Conservation (phyloP, 2,329 filamentous ascomycete species). For the Colletotrichum nymphaeae region DNA sequence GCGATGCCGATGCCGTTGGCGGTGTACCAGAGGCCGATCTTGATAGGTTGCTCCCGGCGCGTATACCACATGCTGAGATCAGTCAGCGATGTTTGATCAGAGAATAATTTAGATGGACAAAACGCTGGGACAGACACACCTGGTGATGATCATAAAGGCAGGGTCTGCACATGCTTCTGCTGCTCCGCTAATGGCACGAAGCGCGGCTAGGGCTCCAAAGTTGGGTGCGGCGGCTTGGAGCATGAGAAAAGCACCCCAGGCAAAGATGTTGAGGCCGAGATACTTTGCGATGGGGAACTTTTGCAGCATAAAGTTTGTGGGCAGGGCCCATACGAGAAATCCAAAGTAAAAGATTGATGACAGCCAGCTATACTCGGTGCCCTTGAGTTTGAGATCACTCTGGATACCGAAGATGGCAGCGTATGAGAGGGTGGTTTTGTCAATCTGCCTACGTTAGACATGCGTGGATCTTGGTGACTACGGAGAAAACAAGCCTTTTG, state of each 20-base stretch:
- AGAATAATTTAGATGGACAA: too few species aligned
- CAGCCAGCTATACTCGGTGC: background rate
- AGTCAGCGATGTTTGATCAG: too few species aligned
- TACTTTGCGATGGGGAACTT: background rate
- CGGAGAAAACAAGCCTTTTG: background rate
- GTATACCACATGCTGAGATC: too few species aligned
- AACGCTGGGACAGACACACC: too few species aligned
- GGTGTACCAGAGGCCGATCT: too few species aligned
- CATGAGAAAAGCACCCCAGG: background rate
- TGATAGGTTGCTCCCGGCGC: too few species aligned
- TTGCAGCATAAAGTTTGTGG: background rate
- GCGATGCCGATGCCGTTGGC: too few species aligned
- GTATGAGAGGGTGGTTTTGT: background rate
- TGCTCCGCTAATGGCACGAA: too few species aligned
- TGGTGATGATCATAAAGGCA: too few species aligned
- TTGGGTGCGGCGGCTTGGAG: background rate
- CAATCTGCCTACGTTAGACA: background rate
- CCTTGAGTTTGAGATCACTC: background rate
- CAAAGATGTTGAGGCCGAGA: background rate
- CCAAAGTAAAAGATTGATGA: background rate
- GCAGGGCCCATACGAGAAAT: background rate
- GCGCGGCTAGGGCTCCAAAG: too few species aligned
- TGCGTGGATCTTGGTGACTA: background rate
- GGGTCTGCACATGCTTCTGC: too few species aligned
- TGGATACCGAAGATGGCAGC: background rate